These are phyloP conservation scores for Picocystis salinarum DNA, from an alignment of 139 green algal genomes.

Conservation along the genomic window DNA sequence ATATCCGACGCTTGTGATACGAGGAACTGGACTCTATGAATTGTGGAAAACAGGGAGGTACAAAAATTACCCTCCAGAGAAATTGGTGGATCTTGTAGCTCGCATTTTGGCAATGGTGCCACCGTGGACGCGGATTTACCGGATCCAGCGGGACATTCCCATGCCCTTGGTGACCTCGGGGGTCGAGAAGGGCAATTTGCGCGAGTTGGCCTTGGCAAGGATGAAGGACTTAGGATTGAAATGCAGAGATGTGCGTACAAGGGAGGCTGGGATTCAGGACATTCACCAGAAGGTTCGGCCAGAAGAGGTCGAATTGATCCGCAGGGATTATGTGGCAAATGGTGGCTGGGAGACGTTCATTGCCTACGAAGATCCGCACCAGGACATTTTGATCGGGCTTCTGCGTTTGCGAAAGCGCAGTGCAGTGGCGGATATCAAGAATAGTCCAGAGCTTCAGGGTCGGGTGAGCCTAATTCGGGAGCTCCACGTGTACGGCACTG, in stretches of 20 bases:
- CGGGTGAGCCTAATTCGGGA: conserved; percentile 77
- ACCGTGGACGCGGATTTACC: conserved; percentile 84
- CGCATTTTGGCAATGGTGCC: conserved; percentile 64
- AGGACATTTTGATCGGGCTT: conserved; percentile 91
- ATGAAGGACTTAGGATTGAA: conserved; percentile 67
- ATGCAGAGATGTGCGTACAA: conserved; percentile 73
- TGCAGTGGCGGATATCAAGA: conserved; percentile 9
- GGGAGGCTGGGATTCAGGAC: conserved; percentile 89
- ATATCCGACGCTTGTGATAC: no score
- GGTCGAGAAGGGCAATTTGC: conserved; percentile 88
- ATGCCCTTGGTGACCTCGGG: conserved; percentile 89
- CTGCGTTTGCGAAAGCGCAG: conserved; percentile 50
- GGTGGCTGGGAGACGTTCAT: conserved; percentile 95
- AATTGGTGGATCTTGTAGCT: conserved; percentile 83
- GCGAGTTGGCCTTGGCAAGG: conserved; percentile 79
- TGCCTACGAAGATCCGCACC: conserved; percentile 70
- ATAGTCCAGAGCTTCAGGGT: conserved; percentile 44
- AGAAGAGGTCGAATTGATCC: conserved; percentile 79
- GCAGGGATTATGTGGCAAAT: conserved; percentile 83
- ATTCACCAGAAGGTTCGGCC: conserved; percentile 69
- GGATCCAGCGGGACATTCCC: conserved; percentile 89
- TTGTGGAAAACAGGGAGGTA: conserved; percentile 91
- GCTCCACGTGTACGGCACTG: conserved; percentile 93
- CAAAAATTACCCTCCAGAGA: conserved; percentile 69
- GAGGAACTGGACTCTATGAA: conserved; percentile 90